Conservation (phyloP, 192 early-diverging fungal species). For the Umbelopsis sp. region DNA sequence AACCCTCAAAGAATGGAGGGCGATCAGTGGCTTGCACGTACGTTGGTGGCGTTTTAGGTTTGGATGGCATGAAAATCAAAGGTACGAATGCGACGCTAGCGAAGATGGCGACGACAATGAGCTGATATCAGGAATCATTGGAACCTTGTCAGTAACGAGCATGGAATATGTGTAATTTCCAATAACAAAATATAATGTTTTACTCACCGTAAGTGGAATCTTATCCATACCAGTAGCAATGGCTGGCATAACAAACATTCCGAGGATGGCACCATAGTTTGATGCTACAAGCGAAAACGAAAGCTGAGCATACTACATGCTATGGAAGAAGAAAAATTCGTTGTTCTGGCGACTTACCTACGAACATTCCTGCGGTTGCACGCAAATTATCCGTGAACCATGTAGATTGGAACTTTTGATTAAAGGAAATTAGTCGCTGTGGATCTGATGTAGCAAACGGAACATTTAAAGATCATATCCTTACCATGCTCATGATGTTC, state of each 20-base stretch:
- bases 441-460: not conserved
- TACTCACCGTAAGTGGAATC: constrained; percentile 26
- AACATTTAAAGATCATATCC: not conserved
- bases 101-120: constrained; percentile 23
- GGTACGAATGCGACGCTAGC: constrained; percentile 20
- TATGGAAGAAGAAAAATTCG: not conserved
- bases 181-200: not conserved
- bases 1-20: constrained; percentile 23
- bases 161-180: not conserved
- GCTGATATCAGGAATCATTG: not conserved
- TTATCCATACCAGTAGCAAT: constrained; percentile 23
- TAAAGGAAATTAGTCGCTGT: not conserved
- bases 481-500: constrained; percentile 38
- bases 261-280: constrained; percentile 37
- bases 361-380: constrained; percentile 23
- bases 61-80: constrained; percentile 28
- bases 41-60: constrained; percentile 28
- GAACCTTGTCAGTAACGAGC: not conserved
- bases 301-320: not conserved
- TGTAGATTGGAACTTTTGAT: constrained; percentile 22
- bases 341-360: not conserved
- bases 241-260: constrained; percentile 29
- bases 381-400: constrained; percentile 20
- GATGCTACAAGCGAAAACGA: constrained; percentile 17
- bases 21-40: not conserved